A percentile compares a stretch with the other conserved stretches of the same genome.
phyloP scores from a whole-genome alignment of 176 grass and related monocot genomes.

The Hsuehochloa calcarea region DNA sequence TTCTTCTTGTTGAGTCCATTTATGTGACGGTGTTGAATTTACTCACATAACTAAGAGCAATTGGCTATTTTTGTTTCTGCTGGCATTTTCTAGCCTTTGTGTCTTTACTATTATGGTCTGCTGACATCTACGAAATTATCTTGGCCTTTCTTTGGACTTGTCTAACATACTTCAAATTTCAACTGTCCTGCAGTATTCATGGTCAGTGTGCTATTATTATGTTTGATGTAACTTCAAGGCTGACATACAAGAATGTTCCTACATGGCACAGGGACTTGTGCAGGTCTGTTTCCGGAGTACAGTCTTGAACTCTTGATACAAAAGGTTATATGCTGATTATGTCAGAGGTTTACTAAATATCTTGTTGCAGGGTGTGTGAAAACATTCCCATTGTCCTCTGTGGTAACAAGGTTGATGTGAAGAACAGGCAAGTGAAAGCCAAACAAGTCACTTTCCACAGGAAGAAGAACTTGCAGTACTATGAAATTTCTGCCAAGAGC shows the following conservation, averaged over 20 bases:
- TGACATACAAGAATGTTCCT: conserved; percentile 76
- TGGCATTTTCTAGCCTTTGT: neutral
- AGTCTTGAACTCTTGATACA: neutral
- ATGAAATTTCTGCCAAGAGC: conserved; percentile 81
- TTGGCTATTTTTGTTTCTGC: neutral
- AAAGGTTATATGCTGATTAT: neutral
- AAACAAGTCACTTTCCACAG: conserved; percentile 77
- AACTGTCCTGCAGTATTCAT: conserved; percentile 46
- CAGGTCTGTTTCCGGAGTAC: conserved; percentile 32
- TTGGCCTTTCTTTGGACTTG: neutral
- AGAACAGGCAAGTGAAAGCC: conserved; percentile 71
- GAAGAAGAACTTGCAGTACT: conserved; percentile 82
- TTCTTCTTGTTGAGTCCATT: neutral
- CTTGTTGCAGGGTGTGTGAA: conserved; percentile 55
- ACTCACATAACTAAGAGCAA: neutral
- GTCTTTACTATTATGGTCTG: neutral
- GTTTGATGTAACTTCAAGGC: conserved; percentile 72
- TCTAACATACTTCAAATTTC: conserved; percentile 1
- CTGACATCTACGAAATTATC: neutral
- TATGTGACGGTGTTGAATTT: neutral
- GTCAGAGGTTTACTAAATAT: neutral
- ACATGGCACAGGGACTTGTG: conserved; percentile 76
- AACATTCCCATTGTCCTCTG: conserved; percentile 74
- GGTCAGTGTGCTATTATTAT: conserved; percentile 76
- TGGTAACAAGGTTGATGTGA: conserved; percentile 81